phyloP scores from a whole-genome alignment of 148 eudicot genomes.

The Simmondsia chinensis region DNA sequence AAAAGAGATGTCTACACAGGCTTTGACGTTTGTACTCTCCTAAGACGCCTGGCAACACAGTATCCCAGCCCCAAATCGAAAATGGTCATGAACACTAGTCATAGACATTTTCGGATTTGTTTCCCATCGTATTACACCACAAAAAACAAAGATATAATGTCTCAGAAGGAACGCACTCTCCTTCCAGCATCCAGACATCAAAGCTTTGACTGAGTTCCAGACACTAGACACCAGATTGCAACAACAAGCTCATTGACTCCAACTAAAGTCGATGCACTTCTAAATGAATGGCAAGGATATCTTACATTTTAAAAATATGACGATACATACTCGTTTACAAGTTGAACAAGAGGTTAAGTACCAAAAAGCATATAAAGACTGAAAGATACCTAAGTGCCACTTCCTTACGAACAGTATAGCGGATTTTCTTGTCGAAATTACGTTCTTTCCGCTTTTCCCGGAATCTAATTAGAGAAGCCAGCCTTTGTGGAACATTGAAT shows the following conservation, averaged over 20 bases:
- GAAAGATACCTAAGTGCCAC: conserved; percentile 64
- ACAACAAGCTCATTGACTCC: neutral
- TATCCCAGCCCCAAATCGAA: no score
- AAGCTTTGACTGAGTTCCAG: no score
- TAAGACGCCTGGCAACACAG: no score
- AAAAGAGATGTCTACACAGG: no score
- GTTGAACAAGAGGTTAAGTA: neutral
- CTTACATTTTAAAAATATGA: neutral
- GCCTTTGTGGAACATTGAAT: conserved; percentile 57
- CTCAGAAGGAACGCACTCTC: no score
- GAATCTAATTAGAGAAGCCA: conserved; percentile 73
- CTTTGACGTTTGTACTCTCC: no score
- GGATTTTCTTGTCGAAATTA: conserved; percentile 76
- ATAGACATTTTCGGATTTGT: no score
- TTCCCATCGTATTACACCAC: no score
- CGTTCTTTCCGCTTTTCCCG: conserved; percentile 78
- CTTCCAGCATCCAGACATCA: no score
- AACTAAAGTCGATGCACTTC: neutral
- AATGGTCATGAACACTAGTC: no score
- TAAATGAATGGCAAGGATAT: neutral
- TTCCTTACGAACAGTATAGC: conserved; percentile 76
- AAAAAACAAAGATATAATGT: no score
- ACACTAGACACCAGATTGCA: neutral
- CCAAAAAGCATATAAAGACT: neutral
- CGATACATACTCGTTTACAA: neutral